Evolutionary conservation across 2,329 filamentous ascomycete genomes (phyloP).

Genomic region (Lizonia empirigonia): DNA sequence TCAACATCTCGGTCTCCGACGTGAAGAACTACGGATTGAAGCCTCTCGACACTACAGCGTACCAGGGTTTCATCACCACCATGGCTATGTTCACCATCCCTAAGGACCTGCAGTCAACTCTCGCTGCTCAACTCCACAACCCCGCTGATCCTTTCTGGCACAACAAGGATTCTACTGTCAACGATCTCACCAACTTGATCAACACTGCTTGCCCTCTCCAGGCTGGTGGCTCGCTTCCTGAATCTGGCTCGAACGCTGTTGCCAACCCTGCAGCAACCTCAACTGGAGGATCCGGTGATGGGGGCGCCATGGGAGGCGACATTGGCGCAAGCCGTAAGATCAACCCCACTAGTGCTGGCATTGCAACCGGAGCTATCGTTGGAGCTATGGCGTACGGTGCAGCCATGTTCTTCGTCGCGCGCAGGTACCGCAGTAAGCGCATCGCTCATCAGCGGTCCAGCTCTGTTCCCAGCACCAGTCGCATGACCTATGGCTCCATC

Average conservation of each 20-base stretch:
- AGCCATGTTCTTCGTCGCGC: conserved; percentile 91
- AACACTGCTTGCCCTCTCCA: conserved; percentile 79
- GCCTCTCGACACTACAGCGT: conserved; percentile 73
- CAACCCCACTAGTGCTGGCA: conserved; percentile 67
- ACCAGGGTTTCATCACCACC: conserved; percentile 80
- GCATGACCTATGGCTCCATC: conserved; percentile 47
- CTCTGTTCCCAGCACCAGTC: conserved; percentile 75
- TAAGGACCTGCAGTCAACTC: conserved; percentile 55
- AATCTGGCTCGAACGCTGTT: conserved; percentile 47
- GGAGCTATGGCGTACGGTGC: conserved; percentile 87
- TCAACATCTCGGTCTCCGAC: conserved; percentile 57
- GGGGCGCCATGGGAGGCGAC: conserved; percentile 58
- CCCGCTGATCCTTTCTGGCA: conserved; percentile 77
- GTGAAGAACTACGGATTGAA: conserved; percentile 73
- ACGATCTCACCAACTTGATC: conserved; percentile 77
- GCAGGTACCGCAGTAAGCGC: conserved; percentile 86
- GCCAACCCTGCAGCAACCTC: conserved; percentile 46
- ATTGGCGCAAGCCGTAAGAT: conserved; percentile 61
- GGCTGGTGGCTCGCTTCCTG: conserved; percentile 54
- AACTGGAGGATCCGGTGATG: conserved; percentile 48
- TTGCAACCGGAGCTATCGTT: conserved; percentile 77
- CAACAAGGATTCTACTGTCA: conserved; percentile 68
- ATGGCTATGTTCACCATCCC: conserved; percentile 63
- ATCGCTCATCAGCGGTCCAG: conserved; percentile 76
- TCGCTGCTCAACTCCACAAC: conserved; percentile 72